A percentile compares a stretch with the other conserved stretches of the same genome.
These are phyloP conservation scores for Silene noctiflora DNA, from an alignment of 179 eudicot genomes.

Conservation along the genomic window DNA sequence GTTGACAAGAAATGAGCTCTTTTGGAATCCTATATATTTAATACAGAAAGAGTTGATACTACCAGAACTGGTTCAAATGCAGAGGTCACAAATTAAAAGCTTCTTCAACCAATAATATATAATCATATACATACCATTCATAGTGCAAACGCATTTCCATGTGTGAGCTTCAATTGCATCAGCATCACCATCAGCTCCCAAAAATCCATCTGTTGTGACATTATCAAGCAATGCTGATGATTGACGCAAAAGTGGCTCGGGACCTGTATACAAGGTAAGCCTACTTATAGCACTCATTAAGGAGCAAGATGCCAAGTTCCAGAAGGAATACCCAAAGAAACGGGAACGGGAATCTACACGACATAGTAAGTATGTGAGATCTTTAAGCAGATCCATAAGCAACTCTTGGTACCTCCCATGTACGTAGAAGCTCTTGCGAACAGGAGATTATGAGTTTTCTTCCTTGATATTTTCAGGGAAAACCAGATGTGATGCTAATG, in stretches of 20 bases:
- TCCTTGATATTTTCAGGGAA: background rate
- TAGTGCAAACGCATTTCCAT: constrained; percentile 84
- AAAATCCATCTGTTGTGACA: constrained; percentile 42
- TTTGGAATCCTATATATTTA: background rate
- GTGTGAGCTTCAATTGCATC: constrained; percentile 85
- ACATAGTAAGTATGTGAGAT: background rate
- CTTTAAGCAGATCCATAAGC: background rate
- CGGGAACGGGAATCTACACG: background rate
- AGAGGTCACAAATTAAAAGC: constrained; percentile 1
- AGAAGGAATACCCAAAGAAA: background rate
- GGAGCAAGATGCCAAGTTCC: background rate
- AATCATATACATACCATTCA: constrained; percentile 48
- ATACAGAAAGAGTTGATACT: background rate
- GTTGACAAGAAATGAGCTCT: background rate
- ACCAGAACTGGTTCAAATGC: background rate
- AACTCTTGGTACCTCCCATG: background rate
- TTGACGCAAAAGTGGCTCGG: constrained; percentile 73
- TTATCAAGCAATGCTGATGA: constrained; percentile 47
- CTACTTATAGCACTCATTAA: background rate
- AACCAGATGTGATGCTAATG: background rate
- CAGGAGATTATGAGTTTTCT: background rate
- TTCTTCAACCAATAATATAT: background rate
- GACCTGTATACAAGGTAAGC: constrained; percentile 36
- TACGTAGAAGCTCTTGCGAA: background rate
- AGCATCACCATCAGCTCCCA: constrained; percentile 64